phyloP scores from a whole-genome alignment of 2,329 filamentous ascomycete genomes.

The Rutstroemia sp. region DNA sequence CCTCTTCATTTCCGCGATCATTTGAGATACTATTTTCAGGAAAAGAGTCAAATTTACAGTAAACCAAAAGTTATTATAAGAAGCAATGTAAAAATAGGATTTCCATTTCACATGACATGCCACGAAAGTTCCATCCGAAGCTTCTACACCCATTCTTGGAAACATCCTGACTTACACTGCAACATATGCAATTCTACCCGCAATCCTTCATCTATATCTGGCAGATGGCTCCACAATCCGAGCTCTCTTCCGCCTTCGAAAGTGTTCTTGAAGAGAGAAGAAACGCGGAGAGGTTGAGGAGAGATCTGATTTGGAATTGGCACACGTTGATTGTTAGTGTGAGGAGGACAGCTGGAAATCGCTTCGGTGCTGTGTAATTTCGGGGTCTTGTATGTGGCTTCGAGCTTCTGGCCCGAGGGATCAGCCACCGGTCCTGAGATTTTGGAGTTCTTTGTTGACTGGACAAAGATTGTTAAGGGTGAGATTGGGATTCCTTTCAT shows the following conservation, averaged over 20 bases:
- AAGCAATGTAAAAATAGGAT: background rate
- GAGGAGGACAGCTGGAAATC: background rate
- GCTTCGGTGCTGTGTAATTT: background rate
- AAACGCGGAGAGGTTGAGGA: background rate
- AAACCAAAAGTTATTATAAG: no score
- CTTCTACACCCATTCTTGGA: no score
- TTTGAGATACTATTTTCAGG: no score
- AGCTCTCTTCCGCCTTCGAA: slow-evolving; percentile 6
- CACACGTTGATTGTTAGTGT: background rate
- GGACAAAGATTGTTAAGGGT: no score
- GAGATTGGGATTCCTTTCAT: no score
- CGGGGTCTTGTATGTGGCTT: no score
- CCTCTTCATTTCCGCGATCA: background rate
- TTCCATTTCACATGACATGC: background rate
- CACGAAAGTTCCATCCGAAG: no score
- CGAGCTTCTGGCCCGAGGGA: background rate
- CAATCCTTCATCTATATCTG: background rate
- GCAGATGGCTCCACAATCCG: slow-evolving; percentile 4
- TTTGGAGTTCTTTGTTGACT: no score
- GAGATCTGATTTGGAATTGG: slow-evolving; percentile 3
- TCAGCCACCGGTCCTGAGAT: background rate
- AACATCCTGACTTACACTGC: no score
- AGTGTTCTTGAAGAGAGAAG: slow-evolving; percentile 3
- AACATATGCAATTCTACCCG: background rate
- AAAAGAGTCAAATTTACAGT: no score